Conservation (phyloP, 805 yeast species). For the Tanozyma kutaoensis region DNA sequence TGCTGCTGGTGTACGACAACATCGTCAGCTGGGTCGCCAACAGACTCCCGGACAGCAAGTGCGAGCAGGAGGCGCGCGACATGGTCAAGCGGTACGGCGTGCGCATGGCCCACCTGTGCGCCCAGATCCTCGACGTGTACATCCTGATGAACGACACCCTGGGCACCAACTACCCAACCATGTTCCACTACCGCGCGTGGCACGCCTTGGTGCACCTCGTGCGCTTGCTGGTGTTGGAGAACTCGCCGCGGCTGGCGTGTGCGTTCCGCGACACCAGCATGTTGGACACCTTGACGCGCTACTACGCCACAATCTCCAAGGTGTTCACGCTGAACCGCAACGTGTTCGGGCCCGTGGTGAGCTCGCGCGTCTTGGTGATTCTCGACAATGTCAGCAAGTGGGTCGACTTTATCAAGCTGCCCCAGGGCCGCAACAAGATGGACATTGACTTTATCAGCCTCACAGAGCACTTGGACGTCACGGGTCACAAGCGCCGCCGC, state of each 20-base stretch:
- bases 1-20: conserved; percentile 39
- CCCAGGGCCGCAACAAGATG: conserved; percentile 7
- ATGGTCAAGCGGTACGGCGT: conserved; percentile 21
- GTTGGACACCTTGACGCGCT: conserved; percentile 1
- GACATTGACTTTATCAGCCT: conserved; percentile 10
- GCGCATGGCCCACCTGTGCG: conserved; percentile 31
- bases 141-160: conserved; percentile 21
- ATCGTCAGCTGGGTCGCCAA: conserved; percentile 26
- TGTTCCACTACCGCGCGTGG: conserved; percentile 40
- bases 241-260: conserved; percentile 10
- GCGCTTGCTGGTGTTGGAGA: conserved; percentile 31
- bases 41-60: conserved; percentile 1
- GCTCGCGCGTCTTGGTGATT: conserved; percentile 3
- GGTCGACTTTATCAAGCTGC: conserved; percentile 8
- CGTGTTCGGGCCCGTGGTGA: conserved; percentile 1
- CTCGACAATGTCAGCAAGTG: conserved; percentile 14
- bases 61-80: not conserved
- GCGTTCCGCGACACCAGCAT: conserved; percentile 1
- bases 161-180: conserved; percentile 32
- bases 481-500: too few relatives aligned
- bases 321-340: conserved; percentile 1
- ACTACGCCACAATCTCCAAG: conserved; percentile 1
- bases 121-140: conserved; percentile 32
- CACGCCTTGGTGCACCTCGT: conserved; percentile 36
- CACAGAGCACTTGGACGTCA: too few relatives aligned